Evolutionary conservation across 768 basidiomycete species (phyloP).

Genomic region (Rhodotorula toruloides): DNA sequence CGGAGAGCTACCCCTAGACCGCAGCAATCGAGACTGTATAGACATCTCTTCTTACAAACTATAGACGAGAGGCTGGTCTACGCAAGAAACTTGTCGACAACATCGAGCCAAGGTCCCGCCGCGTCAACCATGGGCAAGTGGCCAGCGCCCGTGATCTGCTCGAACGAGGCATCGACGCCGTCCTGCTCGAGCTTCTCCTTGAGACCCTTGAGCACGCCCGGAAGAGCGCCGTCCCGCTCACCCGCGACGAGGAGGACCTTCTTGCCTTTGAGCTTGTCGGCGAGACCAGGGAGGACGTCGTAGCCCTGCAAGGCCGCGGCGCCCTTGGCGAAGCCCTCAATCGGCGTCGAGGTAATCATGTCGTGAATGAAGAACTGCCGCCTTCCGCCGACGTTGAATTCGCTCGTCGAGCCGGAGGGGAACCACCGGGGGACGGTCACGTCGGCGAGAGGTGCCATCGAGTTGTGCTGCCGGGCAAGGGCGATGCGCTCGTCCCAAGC

Average conservation of each 20-base stretch:
- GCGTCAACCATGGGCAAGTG: conserved; percentile 46
- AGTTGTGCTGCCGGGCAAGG: conserved; percentile 38
- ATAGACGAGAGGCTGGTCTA: background rate
- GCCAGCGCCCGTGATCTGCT: conserved; percentile 40
- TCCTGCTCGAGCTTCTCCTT: conserved; percentile 39
- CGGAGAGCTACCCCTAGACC: background rate
- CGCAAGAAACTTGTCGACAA: conserved; percentile 31
- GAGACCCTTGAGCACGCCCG: conserved; percentile 41
- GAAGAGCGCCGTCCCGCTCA: conserved; percentile 45
- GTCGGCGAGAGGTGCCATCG: conserved; percentile 43
- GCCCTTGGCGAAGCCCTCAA: conserved; percentile 44
- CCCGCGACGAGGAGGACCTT: conserved; percentile 45
- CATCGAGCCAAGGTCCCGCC: conserved; percentile 30
- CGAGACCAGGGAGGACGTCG: conserved; percentile 42
- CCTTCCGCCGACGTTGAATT: conserved; percentile 36
- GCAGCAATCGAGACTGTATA: background rate
- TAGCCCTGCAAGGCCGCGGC: conserved; percentile 46
- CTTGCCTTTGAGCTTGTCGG: conserved; percentile 39
- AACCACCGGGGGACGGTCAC: conserved; percentile 46
- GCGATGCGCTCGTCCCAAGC: conserved; percentile 47
- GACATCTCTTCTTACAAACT: background rate
- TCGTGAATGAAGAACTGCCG: conserved; percentile 37
- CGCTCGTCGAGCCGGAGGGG: conserved; percentile 38
- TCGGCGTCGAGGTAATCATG: conserved; percentile 40
- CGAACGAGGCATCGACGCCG: conserved; percentile 39